Percentiles rank a stretch among this genome's conserved stretches.
Evolutionary conservation across 2,329 filamentous ascomycete genomes (phyloP).

Genomic region (Cordyceps javanica): DNA sequence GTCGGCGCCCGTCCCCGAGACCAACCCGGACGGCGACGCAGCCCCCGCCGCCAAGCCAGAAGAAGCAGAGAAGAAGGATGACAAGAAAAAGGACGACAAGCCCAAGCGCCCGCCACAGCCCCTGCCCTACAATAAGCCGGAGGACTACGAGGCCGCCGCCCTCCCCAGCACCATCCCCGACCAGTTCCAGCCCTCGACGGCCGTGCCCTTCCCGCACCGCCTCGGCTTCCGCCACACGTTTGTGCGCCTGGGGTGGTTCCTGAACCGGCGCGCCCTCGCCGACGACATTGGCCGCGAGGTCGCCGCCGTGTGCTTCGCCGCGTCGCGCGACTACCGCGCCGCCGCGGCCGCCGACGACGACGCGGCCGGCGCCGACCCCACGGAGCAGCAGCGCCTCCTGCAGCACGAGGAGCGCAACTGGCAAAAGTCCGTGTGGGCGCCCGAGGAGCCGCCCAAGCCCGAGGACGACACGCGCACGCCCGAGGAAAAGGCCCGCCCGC

Average conservation of each 20-base stretch:
- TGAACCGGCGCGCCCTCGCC: slow-evolving; percentile 78
- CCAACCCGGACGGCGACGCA: slow-evolving; percentile 19
- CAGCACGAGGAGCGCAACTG: slow-evolving; percentile 71
- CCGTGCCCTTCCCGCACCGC: slow-evolving; percentile 78
- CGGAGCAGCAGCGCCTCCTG: slow-evolving; percentile 49
- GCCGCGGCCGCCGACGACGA: slow-evolving; percentile 29
- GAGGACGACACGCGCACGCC: slow-evolving; percentile 20
- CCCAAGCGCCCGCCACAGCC: slow-evolving; percentile 56
- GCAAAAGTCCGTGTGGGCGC: slow-evolving; percentile 71
- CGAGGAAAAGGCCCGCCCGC: slow-evolving; percentile 40
- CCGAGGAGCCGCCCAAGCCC: slow-evolving; percentile 31
- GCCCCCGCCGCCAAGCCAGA: slow-evolving; percentile 15
- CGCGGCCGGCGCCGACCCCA: slow-evolving; percentile 28
- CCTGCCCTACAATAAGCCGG: slow-evolving; percentile 65
- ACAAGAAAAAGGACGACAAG: slow-evolving; percentile 41
- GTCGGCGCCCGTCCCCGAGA: slow-evolving; percentile 16
- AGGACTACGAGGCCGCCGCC: slow-evolving; percentile 61
- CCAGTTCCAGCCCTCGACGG: slow-evolving; percentile 65
- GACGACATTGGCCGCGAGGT: slow-evolving; percentile 84
- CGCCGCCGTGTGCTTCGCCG: slow-evolving; percentile 71
- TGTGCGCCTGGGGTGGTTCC: slow-evolving; percentile 77
- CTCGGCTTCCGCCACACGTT: slow-evolving; percentile 90
- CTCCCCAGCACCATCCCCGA: slow-evolving; percentile 61
- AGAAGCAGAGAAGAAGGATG: slow-evolving; percentile 32
- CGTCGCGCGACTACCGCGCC: slow-evolving; percentile 39